Conservation (phyloP, 192 early-diverging fungal genomes). For the Borealophlyctis nickersoniae region DNA sequence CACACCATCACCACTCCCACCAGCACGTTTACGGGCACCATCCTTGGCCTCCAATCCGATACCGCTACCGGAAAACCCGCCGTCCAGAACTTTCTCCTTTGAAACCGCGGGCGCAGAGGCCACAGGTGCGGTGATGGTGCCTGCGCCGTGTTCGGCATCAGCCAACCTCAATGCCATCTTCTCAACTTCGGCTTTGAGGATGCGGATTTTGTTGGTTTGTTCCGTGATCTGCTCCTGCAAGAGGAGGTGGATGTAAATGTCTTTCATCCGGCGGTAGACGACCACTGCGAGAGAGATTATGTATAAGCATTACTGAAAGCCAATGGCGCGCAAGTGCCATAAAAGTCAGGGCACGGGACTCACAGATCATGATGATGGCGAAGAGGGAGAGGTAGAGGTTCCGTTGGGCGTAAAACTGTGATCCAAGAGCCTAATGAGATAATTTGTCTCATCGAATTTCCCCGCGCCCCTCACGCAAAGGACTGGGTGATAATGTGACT, state of each 20-base stretch:
- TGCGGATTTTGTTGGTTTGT: constrained; percentile 12
- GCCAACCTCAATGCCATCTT: background rate
- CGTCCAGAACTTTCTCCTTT: background rate
- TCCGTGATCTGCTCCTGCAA: constrained; percentile 27
- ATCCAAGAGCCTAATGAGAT: background rate
- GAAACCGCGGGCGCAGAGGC: background rate
- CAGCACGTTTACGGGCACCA: background rate
- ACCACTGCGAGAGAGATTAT: constrained; percentile 13
- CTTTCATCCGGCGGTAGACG: constrained; percentile 43
- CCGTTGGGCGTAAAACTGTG: constrained; percentile 43
- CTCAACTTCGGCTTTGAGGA: constrained; percentile 15
- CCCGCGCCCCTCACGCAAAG: background rate
- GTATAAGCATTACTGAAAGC: background rate
- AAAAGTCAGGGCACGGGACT: constrained; percentile 10
- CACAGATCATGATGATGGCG: constrained; percentile 50
- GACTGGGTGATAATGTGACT: background rate
- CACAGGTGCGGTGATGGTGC: background rate
- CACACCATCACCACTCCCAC: background rate
- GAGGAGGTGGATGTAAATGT: constrained; percentile 38
- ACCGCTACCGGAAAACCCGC: background rate
- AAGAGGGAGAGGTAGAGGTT: constrained; percentile 51
- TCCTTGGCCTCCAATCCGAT: background rate
- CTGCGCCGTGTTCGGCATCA: background rate
- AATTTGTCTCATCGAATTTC: constrained; percentile 2
- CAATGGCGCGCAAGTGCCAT: background rate